A percentile compares a stretch with the other conserved stretches of the same genome.
phyloP scores from a whole-genome alignment of 345 rosid species.

The Salix purpurea region DNA sequence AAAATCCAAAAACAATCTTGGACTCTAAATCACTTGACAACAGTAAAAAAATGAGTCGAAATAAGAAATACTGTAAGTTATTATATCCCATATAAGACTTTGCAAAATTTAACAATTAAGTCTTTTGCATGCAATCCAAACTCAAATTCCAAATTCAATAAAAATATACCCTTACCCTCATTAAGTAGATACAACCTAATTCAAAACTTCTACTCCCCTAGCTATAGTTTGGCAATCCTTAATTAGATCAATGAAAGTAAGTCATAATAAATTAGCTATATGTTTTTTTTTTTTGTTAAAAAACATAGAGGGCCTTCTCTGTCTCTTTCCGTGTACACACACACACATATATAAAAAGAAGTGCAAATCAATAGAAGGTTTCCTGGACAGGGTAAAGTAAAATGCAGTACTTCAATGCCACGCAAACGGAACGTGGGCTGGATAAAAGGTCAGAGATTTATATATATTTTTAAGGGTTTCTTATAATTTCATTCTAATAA shows the following conservation, averaged over 20 bases:
- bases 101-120: too few species aligned
- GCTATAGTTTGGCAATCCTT: neutral
- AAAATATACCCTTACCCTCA: too few species aligned
- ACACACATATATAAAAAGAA: neutral
- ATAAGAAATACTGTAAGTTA: too few species aligned
- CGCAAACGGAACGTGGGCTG: neutral
- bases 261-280: too few species aligned
- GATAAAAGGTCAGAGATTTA: neutral
- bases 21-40: too few species aligned
- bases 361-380: neutral
- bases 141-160: too few species aligned
- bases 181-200: neutral
- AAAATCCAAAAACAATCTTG: too few species aligned
- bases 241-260: neutral
- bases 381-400: neutral
- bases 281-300: too few species aligned
- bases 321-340: neutral
- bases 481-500: neutral
- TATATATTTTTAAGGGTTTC: neutral
- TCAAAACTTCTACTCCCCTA: neutral
- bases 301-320: too few species aligned
- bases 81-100: too few species aligned
- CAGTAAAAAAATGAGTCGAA: too few species aligned
- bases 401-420: neutral
- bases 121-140: too few species aligned